Evolutionary conservation across 2,329 filamentous ascomycete genomes (phyloP), one percentile per base, ranked within the genome.

Genomic region (Plenodomus lindquistii): DNA sequence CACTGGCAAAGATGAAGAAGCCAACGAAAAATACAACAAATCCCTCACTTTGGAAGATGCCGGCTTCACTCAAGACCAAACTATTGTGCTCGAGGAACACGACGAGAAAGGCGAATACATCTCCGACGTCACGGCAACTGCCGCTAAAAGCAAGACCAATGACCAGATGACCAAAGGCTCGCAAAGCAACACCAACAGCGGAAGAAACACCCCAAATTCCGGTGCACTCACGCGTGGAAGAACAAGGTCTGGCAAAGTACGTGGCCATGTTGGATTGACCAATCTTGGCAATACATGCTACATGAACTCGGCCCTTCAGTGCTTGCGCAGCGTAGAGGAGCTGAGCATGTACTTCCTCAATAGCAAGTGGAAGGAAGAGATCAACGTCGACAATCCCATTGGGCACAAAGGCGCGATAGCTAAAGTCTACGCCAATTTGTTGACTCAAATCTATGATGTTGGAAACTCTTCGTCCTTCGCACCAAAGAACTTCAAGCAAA

Each of bases 261-360:
- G 85, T 27, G 94, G 94, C 24, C 87, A 86, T 35, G 88, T 92
- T 36, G 94, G 94, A 27, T 77, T 99, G 43, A 85, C 84, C 55
- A 99, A 99, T 66, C 77, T 99, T 13, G 94, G 94, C 40, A 99
- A 99, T 66, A 97, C 94, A 0, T 99, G 94, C 74, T 99, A 99
- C 75, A 97, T 97, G 92, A 97, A 97, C 73, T 96, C 93, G 18
- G 94, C 94, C 9, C 79, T 97, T 45, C 94, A 99, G 70, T 99
- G 94, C 70, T 84, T 99, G 42, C 86, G 93, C 42, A 95, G 90
- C 61, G 91, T 97, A 0, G 90, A 96, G 67, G 94, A 99, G 72
- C 77, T 99, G 55, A 93, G 91, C 4, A 86, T 91, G 64, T 99
- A 96, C 72, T 97, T 99, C 72, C 73, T 97, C 41, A 65, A 54